Base-by-base conservation (phyloP, 1,284 basidiomycete genomes). In the Sanguinoderma infundibulare region DNA sequence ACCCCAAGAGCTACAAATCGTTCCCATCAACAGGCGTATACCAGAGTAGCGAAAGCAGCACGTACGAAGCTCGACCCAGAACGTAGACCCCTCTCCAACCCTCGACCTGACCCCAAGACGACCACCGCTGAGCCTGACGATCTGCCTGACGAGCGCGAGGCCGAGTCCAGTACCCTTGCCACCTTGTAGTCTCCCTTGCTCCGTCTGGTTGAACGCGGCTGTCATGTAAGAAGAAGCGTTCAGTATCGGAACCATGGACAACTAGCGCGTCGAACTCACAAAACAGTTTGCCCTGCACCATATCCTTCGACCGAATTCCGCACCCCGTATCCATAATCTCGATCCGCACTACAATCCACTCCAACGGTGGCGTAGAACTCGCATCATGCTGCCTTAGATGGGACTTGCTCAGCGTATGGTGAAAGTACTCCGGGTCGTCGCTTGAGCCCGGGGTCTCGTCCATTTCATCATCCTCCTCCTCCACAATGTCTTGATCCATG, bases 161-260 rank as follows among this genome's bases (percentile, higher is more conserved):
- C 94, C 95, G n/a, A 96, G 78, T 2, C 94, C 94, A 0, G 92
- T 94, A 2, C 94, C 94, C 77, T 95, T 95, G 9, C 92, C 93
- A 62, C 92, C 91, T 78, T 96, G 95, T 68, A 88, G 83, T 60
- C 91, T 82, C 7, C 94, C 94, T 73, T 87, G 85, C 70, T 92
- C 89, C 2, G 91, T 92, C 74, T 92, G 90, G 68, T 88, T 91
- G 70, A 90, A 91, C 5, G 88, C 86, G 61, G 86, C 87, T 89
- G 63, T 17, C 12, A 17, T 39, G n/a, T 35, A 20, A 38, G 17
- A 32, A 17, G 1, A n/a, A n/a, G n/a, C n/a, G n/a, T n/a, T 39
- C 35, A 60, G 34, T 32, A 26, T 55, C 38, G 42, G 36, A 26
- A 8, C 46, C 46, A 30, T 40, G 14, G 42, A 17, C 24, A 15